Evolutionary conservation across 2,329 filamentous ascomycete species (phyloP).

Genomic region (Hawksworthiomyces lignivorus): DNA sequence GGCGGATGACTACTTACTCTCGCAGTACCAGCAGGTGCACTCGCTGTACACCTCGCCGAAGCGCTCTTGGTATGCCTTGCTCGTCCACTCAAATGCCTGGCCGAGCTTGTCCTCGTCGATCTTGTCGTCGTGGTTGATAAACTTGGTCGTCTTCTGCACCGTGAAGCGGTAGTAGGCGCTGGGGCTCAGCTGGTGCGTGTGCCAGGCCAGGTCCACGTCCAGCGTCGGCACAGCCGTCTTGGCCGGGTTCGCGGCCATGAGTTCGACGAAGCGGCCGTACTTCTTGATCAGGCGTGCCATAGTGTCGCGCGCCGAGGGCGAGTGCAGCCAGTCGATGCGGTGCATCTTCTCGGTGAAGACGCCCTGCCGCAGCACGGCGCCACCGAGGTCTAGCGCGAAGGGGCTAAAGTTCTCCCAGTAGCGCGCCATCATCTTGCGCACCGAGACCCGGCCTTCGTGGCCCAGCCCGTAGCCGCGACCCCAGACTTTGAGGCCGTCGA

Average conservation of each 20-base stretch:
- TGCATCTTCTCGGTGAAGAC: constrained; percentile 67
- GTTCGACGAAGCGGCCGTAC: constrained; percentile 54
- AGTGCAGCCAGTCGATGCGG: constrained; percentile 68
- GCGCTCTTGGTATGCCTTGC: constrained; percentile 56
- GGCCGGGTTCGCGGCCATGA: constrained; percentile 43
- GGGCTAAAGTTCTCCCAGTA: constrained; percentile 62
- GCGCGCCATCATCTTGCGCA: constrained; percentile 60
- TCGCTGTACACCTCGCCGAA: constrained; percentile 64
- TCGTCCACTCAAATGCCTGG: constrained; percentile 64
- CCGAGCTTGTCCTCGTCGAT: constrained; percentile 61
- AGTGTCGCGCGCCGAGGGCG: constrained; percentile 54
- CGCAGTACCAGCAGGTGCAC: constrained; percentile 81
- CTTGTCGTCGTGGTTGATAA: constrained; percentile 80
- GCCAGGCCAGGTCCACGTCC: constrained; percentile 70
- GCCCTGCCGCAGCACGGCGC: constrained; percentile 59
- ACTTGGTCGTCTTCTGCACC: constrained; percentile 38
- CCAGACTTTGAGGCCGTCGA: constrained; percentile 27
- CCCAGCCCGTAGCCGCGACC: constrained; percentile 7
- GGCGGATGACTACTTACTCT: constrained; percentile 34
- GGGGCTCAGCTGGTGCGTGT: constrained; percentile 70
- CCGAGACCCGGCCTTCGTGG: constrained; percentile 31
- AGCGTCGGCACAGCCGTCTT: constrained; percentile 59
- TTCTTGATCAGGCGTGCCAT: constrained; percentile 58
- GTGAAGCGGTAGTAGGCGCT: constrained; percentile 54
- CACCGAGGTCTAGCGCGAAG: constrained; percentile 58